A percentile compares a stretch with the other conserved stretches of the same genome.
These are phyloP conservation scores for Penicillium rolfsii DNA, from an alignment of 2,329 filamentous ascomycete genomes.

Conservation along the genomic window DNA sequence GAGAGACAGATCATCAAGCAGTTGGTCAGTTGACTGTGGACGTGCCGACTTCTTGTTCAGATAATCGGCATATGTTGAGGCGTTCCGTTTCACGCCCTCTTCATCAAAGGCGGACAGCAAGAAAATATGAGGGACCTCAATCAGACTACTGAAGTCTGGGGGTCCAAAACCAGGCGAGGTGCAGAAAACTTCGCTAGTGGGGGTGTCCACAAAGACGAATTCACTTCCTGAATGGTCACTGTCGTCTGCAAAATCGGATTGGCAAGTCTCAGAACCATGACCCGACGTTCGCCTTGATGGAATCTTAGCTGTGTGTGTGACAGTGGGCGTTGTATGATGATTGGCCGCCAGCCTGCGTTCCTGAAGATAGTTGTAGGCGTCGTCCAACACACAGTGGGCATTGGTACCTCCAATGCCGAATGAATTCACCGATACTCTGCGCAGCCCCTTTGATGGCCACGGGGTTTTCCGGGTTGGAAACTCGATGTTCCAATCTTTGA, in stretches of 20 bases:
- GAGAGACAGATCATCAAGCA: constrained; percentile 30
- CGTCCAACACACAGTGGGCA: constrained; percentile 39
- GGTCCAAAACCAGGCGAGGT: constrained; percentile 10
- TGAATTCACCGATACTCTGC: constrained; percentile 38
- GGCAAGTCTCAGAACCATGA: not conserved
- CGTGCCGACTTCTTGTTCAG: constrained; percentile 10
- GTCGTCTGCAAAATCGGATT: constrained; percentile 11
- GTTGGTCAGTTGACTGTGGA: constrained; percentile 4
- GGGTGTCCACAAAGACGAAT: constrained; percentile 17
- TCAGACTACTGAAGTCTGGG: not conserved
- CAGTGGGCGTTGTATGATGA: constrained; percentile 18
- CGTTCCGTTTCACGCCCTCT: constrained; percentile 28
- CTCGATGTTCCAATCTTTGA: constrained; percentile 39
- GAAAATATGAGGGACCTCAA: constrained; percentile 16
- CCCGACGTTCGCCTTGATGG: not conserved
- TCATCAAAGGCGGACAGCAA: constrained; percentile 31
- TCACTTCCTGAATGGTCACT: constrained; percentile 15
- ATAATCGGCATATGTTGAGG: constrained; percentile 20
- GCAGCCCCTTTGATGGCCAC: constrained; percentile 34
- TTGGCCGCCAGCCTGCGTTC: constrained; percentile 13
- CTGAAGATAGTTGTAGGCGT: constrained; percentile 30
- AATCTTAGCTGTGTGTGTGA: constrained; percentile 5
- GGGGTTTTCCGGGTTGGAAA: constrained; percentile 29
- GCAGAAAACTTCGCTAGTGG: constrained; percentile 16
- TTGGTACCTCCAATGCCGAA: constrained; percentile 45